Conservation (phyloP, 345 rosid species). For the Conringia planisiliqua region DNA sequence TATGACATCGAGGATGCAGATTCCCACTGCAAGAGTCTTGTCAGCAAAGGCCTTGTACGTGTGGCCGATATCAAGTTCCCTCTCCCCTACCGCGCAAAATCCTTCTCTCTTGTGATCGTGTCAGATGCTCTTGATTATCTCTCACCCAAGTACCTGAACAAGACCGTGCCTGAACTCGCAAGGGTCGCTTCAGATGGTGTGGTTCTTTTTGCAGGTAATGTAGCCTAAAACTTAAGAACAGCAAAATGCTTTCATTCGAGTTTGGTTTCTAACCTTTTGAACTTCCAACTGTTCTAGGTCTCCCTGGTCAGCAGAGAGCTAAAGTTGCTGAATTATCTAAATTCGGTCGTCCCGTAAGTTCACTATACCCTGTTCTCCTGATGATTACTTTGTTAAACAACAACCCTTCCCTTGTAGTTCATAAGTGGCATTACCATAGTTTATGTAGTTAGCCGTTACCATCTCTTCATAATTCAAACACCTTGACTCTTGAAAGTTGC, state of each 20-base stretch:
- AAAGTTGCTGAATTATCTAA: slow-evolving; percentile 82
- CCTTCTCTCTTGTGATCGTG: slow-evolving; percentile 85
- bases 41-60: slow-evolving; percentile 82
- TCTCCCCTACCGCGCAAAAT: slow-evolving; percentile 81
- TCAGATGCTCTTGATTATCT: slow-evolving; percentile 95
- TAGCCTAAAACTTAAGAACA: neutral
- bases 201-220: slow-evolving; percentile 70
- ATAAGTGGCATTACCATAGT: neutral
- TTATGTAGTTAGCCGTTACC: slow-evolving; percentile 4
- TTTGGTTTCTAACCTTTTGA: neutral
- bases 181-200: slow-evolving; percentile 84
- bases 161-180: slow-evolving; percentile 85
- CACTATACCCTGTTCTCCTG: neutral
- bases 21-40: slow-evolving; percentile 70
- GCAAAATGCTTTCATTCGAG: neutral
- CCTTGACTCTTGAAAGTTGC: neutral
- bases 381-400: neutral
- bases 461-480: slow-evolving; percentile 1
- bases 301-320: slow-evolving; percentile 80
- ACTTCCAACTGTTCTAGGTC: slow-evolving; percentile 38
- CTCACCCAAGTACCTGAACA: slow-evolving; percentile 91
- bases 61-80: slow-evolving; percentile 94
- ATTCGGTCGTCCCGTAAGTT: slow-evolving; percentile 87
- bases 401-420: neutral
- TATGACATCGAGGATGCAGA: slow-evolving; percentile 95